A percentile compares a stretch with the other conserved stretches of the same genome.
Evolutionary conservation across 192 early-diverging fungal genomes (phyloP).

Genomic region (Umbelopsis isabellina): DNA sequence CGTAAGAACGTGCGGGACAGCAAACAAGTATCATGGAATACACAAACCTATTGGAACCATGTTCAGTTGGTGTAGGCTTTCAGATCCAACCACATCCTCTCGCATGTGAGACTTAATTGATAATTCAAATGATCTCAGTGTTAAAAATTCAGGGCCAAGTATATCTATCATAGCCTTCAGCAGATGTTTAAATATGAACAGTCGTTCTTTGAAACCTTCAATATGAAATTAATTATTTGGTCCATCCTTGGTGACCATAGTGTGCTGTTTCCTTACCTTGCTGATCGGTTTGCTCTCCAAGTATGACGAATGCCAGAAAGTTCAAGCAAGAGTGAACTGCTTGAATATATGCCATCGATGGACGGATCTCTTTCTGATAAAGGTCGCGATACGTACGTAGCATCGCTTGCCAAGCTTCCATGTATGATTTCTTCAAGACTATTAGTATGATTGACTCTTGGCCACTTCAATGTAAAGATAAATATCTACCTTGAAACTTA

Average conservation of each 20-base stretch:
- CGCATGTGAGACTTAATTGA: neutral
- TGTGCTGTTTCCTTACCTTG: neutral
- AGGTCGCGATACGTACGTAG: neutral
- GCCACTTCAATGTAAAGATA: neutral
- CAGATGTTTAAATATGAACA: conserved; percentile 14
- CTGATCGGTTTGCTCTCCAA: neutral
- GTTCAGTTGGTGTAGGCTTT: neutral
- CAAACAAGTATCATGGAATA: neutral
- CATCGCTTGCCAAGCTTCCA: conserved; percentile 13
- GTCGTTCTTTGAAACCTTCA: conserved; percentile 2
- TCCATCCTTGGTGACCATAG: too few relatives aligned
- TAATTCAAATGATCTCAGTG: neutral
- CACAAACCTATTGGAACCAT: conserved; percentile 4
- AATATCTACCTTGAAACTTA: neutral
- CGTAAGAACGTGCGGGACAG: neutral
- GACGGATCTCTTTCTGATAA: conserved; percentile 9
- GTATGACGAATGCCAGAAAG: neutral
- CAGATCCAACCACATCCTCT: neutral
- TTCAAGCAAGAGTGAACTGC: neutral
- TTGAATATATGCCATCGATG: conserved; percentile 6
- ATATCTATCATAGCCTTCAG: conserved; percentile 18
- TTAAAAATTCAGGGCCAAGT: neutral
- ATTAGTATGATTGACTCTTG: neutral
- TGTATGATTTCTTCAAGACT: neutral
- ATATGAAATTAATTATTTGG: too few relatives aligned